Evolutionary conservation across 257 asterid genomes (phyloP).

Genomic region (Scutellaria galericulata): DNA sequence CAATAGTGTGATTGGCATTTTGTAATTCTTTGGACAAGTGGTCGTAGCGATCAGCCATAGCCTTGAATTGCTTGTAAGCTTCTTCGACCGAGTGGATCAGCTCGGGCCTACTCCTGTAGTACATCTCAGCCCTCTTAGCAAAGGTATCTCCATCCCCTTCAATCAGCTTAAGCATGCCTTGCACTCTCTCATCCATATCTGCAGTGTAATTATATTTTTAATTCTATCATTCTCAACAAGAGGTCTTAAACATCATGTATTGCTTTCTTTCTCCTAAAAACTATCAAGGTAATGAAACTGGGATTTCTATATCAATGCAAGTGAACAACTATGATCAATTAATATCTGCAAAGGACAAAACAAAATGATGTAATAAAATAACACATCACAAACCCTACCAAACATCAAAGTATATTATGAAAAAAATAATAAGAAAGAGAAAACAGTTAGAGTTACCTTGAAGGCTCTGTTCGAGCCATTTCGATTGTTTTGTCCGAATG

Average conservation of each 20-base stretch:
- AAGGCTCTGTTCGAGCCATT: conserved; percentile 74
- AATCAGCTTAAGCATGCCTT: conserved; percentile 65
- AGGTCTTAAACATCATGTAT: neutral
- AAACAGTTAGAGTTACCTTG: conserved; percentile 43
- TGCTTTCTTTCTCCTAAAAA: neutral
- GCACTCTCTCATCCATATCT: conserved; percentile 94
- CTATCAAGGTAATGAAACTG: neutral
- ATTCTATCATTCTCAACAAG: conserved; percentile 6
- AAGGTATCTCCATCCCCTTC: conserved; percentile 94
- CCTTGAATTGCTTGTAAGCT: conserved; percentile 64
- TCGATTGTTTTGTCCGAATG: conserved; percentile 67
- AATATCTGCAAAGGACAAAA: neutral
- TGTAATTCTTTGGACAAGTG: conserved; percentile 82
- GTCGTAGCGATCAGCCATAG: conserved; percentile 89
- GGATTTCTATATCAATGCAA: too few relatives aligned
- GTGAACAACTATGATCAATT: neutral
- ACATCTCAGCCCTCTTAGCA: conserved; percentile 93
- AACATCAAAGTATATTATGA: neutral
- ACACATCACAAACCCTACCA: neutral
- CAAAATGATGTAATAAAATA: neutral
- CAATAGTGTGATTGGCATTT: conserved; percentile 81
- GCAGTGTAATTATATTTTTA: neutral
- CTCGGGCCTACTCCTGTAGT: conserved; percentile 89
- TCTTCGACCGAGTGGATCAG: conserved; percentile 76
- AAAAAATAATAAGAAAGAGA: too few relatives aligned